Evolutionary conservation across 78 protist genomes (phyloP).

Genomic region (Protostelium mycophagum): DNA sequence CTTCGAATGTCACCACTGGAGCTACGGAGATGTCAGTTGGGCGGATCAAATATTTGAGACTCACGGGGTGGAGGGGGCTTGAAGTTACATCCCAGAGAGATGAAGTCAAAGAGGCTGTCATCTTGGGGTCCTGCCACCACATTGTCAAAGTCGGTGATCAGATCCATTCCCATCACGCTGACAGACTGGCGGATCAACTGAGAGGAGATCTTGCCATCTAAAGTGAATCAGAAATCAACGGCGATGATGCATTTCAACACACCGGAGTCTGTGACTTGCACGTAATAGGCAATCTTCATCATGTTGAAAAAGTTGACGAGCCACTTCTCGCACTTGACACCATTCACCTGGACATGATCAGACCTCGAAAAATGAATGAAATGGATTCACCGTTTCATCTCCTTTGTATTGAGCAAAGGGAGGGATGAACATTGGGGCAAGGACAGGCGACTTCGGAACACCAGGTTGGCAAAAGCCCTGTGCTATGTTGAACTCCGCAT

Average conservation of each 20-base stretch:
- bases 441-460: not conserved
- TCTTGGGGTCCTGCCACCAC: not conserved
- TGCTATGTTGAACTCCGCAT: not conserved
- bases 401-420: not conserved
- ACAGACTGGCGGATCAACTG: not conserved
- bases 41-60: not conserved
- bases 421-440: not conserved
- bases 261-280: not conserved
- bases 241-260: too few species aligned
- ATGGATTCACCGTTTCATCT: not conserved
- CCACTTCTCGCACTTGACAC: not conserved
- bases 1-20: not conserved
- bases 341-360: not conserved
- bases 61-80: not conserved
- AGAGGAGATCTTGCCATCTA: not conserved
- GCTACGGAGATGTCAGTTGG: not conserved
- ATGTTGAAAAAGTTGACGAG: not conserved
- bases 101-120: not conserved
- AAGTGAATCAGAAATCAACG: not conserved
- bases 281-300: not conserved
- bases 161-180: not conserved
- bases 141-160: not conserved
- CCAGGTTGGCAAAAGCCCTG: not conserved
- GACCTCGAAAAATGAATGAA: not conserved
- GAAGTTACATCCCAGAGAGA: not conserved